phyloP scores from a whole-genome alignment of 1,284 basidiomycete genomes.

The Neonothopanus nambi region DNA sequence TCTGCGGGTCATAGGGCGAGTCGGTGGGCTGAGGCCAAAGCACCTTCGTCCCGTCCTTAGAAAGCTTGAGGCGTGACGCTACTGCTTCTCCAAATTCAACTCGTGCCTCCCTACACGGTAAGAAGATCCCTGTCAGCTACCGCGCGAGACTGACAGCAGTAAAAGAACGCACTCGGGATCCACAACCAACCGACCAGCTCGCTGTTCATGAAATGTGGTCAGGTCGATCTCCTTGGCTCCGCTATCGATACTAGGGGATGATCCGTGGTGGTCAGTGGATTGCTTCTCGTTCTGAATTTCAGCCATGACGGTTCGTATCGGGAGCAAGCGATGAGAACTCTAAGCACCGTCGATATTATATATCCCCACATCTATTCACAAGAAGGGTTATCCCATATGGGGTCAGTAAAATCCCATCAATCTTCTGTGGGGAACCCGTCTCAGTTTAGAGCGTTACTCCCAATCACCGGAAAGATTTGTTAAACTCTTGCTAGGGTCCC shows the following conservation, averaged over 20 bases:
- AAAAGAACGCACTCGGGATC: conserved; percentile 51
- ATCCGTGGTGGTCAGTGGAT: too few species aligned
- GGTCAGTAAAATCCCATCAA: too few species aligned
- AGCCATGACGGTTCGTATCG: too few species aligned
- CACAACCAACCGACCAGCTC: conserved; percentile 61
- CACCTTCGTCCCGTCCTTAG: conserved; percentile 47
- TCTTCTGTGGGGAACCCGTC: too few species aligned
- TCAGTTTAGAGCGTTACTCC: too few species aligned
- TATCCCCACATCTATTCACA: too few species aligned
- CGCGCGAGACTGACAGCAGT: neutral
- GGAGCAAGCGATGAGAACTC: too few species aligned
- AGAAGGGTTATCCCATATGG: too few species aligned
- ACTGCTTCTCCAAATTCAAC: conserved; percentile 51
- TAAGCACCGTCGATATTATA: too few species aligned
- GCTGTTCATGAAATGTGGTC: conserved; percentile 40
- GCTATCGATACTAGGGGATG: neutral
- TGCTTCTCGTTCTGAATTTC: too few species aligned
- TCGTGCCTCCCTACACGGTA: conserved; percentile 50
- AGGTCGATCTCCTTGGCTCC: conserved; percentile 6
- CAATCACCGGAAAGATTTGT: too few species aligned
- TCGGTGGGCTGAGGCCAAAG: conserved; percentile 68
- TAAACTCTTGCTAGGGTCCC: too few species aligned
- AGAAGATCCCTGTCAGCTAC: neutral
- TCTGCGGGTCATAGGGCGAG: conserved; percentile 64
- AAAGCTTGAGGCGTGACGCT: conserved; percentile 50